These are phyloP conservation scores for Amanita jacksonii DNA, from an alignment of 768 basidiomycete genomes.

Conservation along the genomic window DNA sequence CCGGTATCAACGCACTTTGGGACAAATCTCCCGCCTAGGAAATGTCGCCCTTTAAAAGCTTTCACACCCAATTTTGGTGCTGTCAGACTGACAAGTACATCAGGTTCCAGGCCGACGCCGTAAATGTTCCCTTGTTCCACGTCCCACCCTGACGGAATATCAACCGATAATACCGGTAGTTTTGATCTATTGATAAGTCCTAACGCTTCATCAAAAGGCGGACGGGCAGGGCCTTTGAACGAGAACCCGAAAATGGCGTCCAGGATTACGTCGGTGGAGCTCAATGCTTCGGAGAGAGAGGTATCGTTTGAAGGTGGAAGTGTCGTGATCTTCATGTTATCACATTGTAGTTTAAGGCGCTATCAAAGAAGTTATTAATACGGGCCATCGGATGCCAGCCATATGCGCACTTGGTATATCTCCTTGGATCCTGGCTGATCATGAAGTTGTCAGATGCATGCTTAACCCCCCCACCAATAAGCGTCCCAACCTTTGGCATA, in stretches of 20 bases:
- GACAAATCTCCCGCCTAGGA: conserved; percentile 90
- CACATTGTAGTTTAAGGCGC: conserved; percentile 80
- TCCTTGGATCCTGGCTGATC: conserved; percentile 63
- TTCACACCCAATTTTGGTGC: conserved; percentile 88
- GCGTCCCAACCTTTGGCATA: conserved; percentile 72
- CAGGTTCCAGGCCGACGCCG: conserved; percentile 54
- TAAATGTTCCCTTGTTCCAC: conserved; percentile 67
- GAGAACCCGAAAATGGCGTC: conserved; percentile 99
- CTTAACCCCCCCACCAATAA: not conserved
- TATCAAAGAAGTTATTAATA: conserved; percentile 18
- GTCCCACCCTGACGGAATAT: conserved; percentile 97
- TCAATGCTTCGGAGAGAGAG: conserved; percentile 37
- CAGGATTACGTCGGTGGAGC: conserved; percentile 70
- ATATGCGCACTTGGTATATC: conserved; percentile 60
- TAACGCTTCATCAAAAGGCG: conserved; percentile 78
- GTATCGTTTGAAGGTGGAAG: conserved; percentile 28
- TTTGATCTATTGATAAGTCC: conserved; percentile 49
- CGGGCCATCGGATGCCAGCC: too few species aligned
- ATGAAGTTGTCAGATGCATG: conserved; percentile 37
- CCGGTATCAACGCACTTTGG: conserved; percentile 57
- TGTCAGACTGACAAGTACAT: conserved; percentile 83
- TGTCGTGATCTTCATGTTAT: conserved; percentile 74
- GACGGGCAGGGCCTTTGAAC: conserved; percentile 82
- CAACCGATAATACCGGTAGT: conserved; percentile 86
- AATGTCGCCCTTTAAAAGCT: conserved; percentile 74